Base-by-base conservation (phyloP, 1,139 yeast genomes). In the Lodderomyces theae region DNA sequence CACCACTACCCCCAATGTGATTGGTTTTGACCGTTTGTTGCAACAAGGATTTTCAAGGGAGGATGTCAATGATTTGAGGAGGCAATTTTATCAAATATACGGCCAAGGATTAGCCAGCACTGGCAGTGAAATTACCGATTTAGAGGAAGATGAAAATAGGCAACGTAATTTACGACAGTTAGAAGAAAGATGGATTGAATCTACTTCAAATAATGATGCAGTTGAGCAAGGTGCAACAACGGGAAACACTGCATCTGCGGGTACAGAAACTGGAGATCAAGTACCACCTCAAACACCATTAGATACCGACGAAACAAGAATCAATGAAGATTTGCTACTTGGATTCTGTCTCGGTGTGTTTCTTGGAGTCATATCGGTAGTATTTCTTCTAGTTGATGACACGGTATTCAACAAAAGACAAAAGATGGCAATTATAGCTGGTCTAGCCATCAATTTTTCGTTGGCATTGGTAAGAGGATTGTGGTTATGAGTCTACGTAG, bases 141-240 rank as follows among this genome's bases (percentile, higher is more conserved):
- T 69, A 38, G 77, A 69, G 48, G 75, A 70, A 44, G 69, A 66
- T 40, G 76, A 71, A 42, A 51, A 49, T 23, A 49, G 67, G 18
- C 66, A 61, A 50, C 56, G 51, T 51, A 70, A 70, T 28, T 59
- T 78, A 5, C 58, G 88, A 39, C 84, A 82, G 47, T 60, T 88
- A 48, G 97, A 89, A 56, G 97, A 89, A 51, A 72, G 89, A 44
- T 89, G 96, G 96, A 86, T 89, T 45, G 95, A 89, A 53, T 81
- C 86, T 38, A 84, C 92, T 0, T 88, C 79, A 6, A 72, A 63
- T 40, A 57, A 52, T 5, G 48, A 43, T 16, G 42, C 53, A 3
- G 28, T 42, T 10, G 45, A 25, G 3, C 17, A 24, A 16, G 29
- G 21, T 10, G 36, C 19, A 12, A 15, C 9, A 11, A 21, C 25